These are phyloP conservation scores for Eudorina sp. DNA, from an alignment of 139 green algal genomes.

Conservation along the genomic window DNA sequence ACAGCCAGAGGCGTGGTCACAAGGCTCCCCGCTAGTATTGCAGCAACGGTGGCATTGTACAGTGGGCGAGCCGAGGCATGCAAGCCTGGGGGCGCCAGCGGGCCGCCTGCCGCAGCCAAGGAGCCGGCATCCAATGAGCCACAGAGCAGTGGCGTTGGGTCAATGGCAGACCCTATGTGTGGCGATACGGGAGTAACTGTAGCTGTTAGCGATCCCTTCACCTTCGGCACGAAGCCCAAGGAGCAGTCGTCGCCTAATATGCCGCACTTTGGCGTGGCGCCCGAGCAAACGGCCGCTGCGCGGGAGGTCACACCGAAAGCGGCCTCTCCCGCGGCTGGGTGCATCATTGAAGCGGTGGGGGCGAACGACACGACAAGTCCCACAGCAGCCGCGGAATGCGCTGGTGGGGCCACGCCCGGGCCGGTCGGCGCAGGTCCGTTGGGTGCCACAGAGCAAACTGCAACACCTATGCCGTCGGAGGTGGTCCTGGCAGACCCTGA, in stretches of 20 bases:
- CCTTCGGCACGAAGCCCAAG: not conserved
- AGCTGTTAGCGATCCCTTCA: slow-evolving; percentile 1
- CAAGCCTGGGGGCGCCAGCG: too few relatives aligned
- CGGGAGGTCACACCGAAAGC: not conserved
- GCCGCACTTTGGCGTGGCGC: not conserved
- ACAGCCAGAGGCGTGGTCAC: too few relatives aligned
- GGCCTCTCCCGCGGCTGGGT: not conserved
- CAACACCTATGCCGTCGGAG: not conserved
- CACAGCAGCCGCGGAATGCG: not conserved
- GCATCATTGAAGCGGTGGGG: not conserved
- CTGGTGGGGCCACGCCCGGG: not conserved
- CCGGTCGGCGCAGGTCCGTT: not conserved
- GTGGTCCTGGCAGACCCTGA: not conserved
- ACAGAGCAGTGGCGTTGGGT: too few relatives aligned
- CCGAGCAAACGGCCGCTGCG: not conserved
- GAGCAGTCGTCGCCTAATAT: slow-evolving; percentile 25
- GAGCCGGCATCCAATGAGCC: too few relatives aligned
- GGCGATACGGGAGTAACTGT: too few relatives aligned
- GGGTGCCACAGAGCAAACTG: not conserved
- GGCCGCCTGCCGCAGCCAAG: too few relatives aligned
- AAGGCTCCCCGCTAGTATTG: too few relatives aligned
- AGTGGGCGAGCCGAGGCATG: too few relatives aligned
- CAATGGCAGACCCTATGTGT: too few relatives aligned
- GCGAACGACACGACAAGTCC: not conserved
- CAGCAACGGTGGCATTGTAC: too few relatives aligned